Evolutionary conservation across 352 stramenopile genomes (phyloP).

Genomic region (Globisporangium splendens): DNA sequence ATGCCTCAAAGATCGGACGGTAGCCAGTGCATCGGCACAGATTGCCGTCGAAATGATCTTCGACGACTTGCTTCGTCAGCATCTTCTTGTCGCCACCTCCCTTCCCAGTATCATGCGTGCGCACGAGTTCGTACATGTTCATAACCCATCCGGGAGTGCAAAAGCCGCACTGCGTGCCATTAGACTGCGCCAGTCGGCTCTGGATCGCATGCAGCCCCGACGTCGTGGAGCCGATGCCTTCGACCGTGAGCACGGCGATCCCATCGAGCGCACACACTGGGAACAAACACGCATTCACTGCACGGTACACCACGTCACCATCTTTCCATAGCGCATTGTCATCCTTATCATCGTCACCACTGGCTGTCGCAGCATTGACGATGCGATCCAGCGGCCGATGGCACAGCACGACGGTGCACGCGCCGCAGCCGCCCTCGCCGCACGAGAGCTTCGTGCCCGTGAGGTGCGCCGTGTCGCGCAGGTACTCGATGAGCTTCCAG

Average conservation of each 20-base stretch:
- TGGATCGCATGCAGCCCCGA: slow-evolving; percentile 80
- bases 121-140: slow-evolving; percentile 78
- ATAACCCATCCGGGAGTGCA: slow-evolving; percentile 89
- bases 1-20: slow-evolving; percentile 56
- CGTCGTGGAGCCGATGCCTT: slow-evolving; percentile 53
- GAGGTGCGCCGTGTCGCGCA: slow-evolving; percentile 66
- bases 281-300: slow-evolving; percentile 87
- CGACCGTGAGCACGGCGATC: slow-evolving; percentile 84
- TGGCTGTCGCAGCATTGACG: background rate
- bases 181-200: slow-evolving; percentile 81
- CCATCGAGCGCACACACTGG: slow-evolving; percentile 78
- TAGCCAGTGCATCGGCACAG: slow-evolving; percentile 94
- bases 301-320: slow-evolving; percentile 26
- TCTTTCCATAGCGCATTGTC: background rate
- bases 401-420: slow-evolving; percentile 94
- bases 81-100: slow-evolving; percentile 27
- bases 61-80: slow-evolving; percentile 78
- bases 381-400: slow-evolving; percentile 16
- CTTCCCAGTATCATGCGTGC: slow-evolving; percentile 38
- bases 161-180: slow-evolving; percentile 94
- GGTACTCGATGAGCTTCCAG: slow-evolving; percentile 76
- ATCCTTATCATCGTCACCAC: background rate
- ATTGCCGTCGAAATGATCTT: slow-evolving; percentile 95
- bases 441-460: slow-evolving; percentile 91
- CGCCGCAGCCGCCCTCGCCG: slow-evolving; percentile 94